Conservation (phyloP, 805 yeast species). For the Candida golubevii region DNA sequence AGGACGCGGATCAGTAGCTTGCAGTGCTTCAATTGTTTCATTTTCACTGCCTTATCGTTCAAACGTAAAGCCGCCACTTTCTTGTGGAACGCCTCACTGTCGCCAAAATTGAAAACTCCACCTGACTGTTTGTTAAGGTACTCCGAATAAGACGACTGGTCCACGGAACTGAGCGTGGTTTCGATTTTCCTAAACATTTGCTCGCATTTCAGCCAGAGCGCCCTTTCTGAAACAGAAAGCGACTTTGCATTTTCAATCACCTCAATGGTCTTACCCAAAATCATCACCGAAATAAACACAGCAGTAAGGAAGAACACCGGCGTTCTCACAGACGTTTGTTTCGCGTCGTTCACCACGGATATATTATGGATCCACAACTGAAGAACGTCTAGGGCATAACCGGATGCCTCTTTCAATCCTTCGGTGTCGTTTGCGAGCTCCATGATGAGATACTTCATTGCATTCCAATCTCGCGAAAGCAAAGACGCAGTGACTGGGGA, state of each 20-base stretch:
- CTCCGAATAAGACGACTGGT: constrained; percentile 54
- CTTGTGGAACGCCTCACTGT: constrained; percentile 11
- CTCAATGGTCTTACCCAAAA: constrained; percentile 60
- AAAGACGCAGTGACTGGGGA: constrained; percentile 57
- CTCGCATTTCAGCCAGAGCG: constrained; percentile 61
- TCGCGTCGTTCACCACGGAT: constrained; percentile 60
- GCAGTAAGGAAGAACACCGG: constrained; percentile 75
- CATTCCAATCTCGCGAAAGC: constrained; percentile 64
- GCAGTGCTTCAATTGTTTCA: constrained; percentile 33
- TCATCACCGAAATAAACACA: constrained; percentile 56
- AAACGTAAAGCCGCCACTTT: constrained; percentile 7
- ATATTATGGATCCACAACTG: constrained; percentile 70
- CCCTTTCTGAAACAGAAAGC: constrained; percentile 49
- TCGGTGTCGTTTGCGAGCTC: constrained; percentile 50
- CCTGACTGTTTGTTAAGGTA: constrained; percentile 54
- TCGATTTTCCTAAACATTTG: constrained; percentile 58
- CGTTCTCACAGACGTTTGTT: constrained; percentile 63
- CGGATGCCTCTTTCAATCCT: constrained; percentile 59
- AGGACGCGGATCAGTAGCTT: constrained; percentile 52
- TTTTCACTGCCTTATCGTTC: background rate
- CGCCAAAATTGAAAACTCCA: constrained; percentile 46
- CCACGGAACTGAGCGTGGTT: constrained; percentile 48
- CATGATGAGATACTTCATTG: constrained; percentile 53
- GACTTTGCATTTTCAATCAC: constrained; percentile 40
- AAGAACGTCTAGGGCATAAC: constrained; percentile 53